phyloP scores from a whole-genome alignment of 768 basidiomycete genomes.

The Mycena capillaripes region DNA sequence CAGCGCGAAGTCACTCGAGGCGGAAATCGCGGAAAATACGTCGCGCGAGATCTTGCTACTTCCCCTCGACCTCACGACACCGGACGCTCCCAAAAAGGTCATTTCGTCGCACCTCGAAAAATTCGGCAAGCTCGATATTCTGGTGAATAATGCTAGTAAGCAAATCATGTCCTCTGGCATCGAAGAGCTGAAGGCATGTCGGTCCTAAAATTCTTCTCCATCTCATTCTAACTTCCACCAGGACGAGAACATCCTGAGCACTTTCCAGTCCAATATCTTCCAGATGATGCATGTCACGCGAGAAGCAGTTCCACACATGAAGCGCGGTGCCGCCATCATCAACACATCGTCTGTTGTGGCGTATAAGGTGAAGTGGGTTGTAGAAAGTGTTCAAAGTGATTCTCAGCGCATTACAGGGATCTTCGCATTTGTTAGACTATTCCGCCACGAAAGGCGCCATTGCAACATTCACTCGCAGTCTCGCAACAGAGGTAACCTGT shows the following conservation, averaged over 20 bases:
- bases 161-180: slow-evolving; percentile 43
- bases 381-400: too few species aligned
- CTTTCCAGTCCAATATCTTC: slow-evolving; percentile 70
- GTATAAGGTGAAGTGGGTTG: slow-evolving; percentile 49
- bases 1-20: slow-evolving; percentile 54
- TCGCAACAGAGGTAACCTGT: slow-evolving; percentile 56
- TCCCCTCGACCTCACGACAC: slow-evolving; percentile 58
- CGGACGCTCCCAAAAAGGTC: slow-evolving; percentile 56
- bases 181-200: slow-evolving; percentile 10
- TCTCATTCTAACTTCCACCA: slow-evolving; percentile 54
- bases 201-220: slow-evolving; percentile 5
- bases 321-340: slow-evolving; percentile 70
- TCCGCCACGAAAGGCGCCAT: slow-evolving; percentile 74
- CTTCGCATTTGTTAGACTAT: slow-evolving; percentile 57
- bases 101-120: slow-evolving; percentile 62
- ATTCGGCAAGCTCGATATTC: slow-evolving; percentile 64
- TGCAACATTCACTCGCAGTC: slow-evolving; percentile 66
- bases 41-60: slow-evolving; percentile 52
- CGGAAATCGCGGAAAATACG: slow-evolving; percentile 60
- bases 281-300: slow-evolving; percentile 72
- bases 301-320: slow-evolving; percentile 69
- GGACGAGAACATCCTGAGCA: slow-evolving; percentile 65
- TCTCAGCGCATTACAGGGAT: slow-evolving; percentile 19
- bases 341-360: slow-evolving; percentile 74
- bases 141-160: slow-evolving; percentile 74